phyloP scores from a whole-genome alignment of 768 basidiomycete genomes.

The Collybiopsis luxurians region DNA sequence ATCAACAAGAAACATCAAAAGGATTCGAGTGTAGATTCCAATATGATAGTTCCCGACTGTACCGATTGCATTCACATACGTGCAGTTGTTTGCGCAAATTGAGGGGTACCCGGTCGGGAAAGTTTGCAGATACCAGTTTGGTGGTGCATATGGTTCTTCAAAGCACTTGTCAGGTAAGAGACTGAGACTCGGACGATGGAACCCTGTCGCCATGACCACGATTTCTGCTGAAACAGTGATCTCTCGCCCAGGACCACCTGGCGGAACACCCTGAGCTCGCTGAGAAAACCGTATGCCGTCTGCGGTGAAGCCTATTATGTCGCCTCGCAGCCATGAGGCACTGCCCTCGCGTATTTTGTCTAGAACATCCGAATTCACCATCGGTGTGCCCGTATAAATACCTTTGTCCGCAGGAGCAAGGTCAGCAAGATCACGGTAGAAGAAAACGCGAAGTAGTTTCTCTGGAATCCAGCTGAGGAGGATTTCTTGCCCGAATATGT shows the following conservation, averaged over 20 bases:
- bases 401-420: slow-evolving; percentile 38
- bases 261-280: slow-evolving; percentile 29
- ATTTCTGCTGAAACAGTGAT: slow-evolving; percentile 41
- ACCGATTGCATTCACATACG: slow-evolving; percentile 48
- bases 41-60: slow-evolving; percentile 41
- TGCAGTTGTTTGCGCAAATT: slow-evolving; percentile 47
- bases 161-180: slow-evolving; percentile 49
- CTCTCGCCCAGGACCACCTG: slow-evolving; percentile 29
- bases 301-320: slow-evolving; percentile 36
- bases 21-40: slow-evolving; percentile 51
- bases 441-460: slow-evolving; percentile 35
- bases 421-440: slow-evolving; percentile 44
- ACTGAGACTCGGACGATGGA: slow-evolving; percentile 40
- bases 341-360: slow-evolving; percentile 37
- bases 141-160: slow-evolving; percentile 48
- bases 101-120: slow-evolving; percentile 55
- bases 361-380: slow-evolving; percentile 53
- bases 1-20: slow-evolving; percentile 47
- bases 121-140: slow-evolving; percentile 52
- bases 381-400: slow-evolving; percentile 46
- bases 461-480: slow-evolving; percentile 50
- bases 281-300: slow-evolving; percentile 34
- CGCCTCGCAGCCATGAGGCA: slow-evolving; percentile 47
- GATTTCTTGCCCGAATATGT: slow-evolving; percentile 54
- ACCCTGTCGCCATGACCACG: slow-evolving; percentile 53